Base-by-base conservation (phyloP, 2,329 filamentous ascomycete species). In the Aspergillus nomiae region DNA sequence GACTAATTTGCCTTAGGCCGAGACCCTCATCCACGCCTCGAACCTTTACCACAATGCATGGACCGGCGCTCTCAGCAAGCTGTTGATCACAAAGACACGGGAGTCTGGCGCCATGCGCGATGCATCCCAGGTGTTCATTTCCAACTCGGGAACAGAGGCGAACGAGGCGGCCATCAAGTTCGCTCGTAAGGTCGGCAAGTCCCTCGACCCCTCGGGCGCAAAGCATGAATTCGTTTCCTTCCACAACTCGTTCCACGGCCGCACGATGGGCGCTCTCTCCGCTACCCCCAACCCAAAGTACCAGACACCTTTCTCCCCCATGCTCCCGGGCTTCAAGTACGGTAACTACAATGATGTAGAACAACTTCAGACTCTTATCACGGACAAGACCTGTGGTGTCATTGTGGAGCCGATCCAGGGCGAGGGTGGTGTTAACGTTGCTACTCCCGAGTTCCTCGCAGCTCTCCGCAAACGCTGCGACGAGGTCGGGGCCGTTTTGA, bases 141-240 rank as follows among this genome's bases (percentile, higher is more conserved):
- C 92, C 83, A 99, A 99, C 82, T 97, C 94, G 4, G 95, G 95
- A 63, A 92, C 91, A 64, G 95, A 99, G 81, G 95, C 95, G 75
- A 99, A 99, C 78, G 95, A 99, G 81, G 95, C 94, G 1, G 95
- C 94, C 41, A 91, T 99, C 77, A 99, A 99, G 79, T 98, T 99
- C 73, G 91, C 94, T 24, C 88, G 95, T 71, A 99, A 99, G 80
- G 89, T 90, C 26, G 94, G 93, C 71, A 94, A 94, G 78, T 82
- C 87, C 11, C 72, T 89, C 32, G 90, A 93, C 67, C 87, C 90
- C 0, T 87, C 87, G 0, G 90, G 91, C 55, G 80, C 78, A 24
- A 97, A 98, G 82, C 79, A 87, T 70, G 93, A 97, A 73, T 81
- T 99, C 55, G 92, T 98, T 58, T 96, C 92, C 19, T 99, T 98